A percentile compares a stretch with the other conserved stretches of the same genome.
Conservation (phyloP, 768 basidiomycete genomes). For the Phanerochaete carnosa region DNA sequence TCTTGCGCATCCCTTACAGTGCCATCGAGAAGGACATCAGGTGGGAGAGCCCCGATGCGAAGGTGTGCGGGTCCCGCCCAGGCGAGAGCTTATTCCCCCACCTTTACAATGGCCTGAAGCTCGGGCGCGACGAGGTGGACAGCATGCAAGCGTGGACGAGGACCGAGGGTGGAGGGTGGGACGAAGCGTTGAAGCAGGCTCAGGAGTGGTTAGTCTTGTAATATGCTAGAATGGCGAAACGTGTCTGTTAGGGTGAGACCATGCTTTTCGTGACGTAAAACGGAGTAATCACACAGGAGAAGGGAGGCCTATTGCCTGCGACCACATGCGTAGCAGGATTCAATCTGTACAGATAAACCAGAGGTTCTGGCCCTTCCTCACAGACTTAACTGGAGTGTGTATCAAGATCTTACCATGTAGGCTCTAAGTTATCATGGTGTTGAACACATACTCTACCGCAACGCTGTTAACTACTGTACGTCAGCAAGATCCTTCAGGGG, state of each 20-base stretch:
- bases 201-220: constrained; percentile 21
- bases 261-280: neutral
- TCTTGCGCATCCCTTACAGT: constrained; percentile 23
- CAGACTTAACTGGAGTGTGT: too few species aligned
- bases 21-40: constrained; percentile 19
- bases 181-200: constrained; percentile 18
- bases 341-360: too few species aligned
- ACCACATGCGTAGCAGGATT: too few species aligned
- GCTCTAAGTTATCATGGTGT: too few species aligned
- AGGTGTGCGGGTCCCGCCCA: constrained; percentile 19
- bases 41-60: constrained; percentile 26
- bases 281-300: neutral
- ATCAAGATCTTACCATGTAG: too few species aligned
- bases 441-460: too few species aligned
- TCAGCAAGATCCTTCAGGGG: too few species aligned
- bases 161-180: constrained; percentile 19
- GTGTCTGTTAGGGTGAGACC: neutral
- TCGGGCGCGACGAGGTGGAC: constrained; percentile 21
- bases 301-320: neutral
- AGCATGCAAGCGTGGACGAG: constrained; percentile 14
- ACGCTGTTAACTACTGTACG: too few species aligned
- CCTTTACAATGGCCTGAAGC: constrained; percentile 17
- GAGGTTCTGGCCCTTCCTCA: too few species aligned
- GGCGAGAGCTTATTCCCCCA: constrained; percentile 21
- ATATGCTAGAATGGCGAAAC: neutral